Evolutionary conservation across 140 eudicot species (phyloP).

Genomic region (Eryngium alpinum): DNA sequence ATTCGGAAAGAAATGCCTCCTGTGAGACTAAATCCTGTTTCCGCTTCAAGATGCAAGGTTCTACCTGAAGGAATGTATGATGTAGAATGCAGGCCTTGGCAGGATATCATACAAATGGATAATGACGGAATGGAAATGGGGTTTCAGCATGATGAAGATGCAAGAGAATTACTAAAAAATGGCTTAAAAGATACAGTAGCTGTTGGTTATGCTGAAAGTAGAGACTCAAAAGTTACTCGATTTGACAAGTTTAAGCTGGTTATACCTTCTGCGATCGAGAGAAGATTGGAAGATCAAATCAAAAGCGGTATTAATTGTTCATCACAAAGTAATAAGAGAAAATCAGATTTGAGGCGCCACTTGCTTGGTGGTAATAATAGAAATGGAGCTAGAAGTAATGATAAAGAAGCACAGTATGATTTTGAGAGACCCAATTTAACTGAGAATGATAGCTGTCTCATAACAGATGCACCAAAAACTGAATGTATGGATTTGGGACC

Average conservation of each 20-base stretch:
- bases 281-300: neutral
- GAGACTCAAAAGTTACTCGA: neutral
- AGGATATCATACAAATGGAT: neutral
- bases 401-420: neutral
- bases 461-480: neutral
- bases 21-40: neutral
- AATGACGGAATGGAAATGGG: neutral
- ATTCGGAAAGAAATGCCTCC: neutral
- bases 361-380: neutral
- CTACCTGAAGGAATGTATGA: neutral
- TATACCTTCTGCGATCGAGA: neutral
- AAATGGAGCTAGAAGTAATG: neutral
- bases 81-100: neutral
- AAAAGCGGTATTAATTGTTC: neutral
- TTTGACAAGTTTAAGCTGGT: constrained; percentile 3
- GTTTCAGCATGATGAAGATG: neutral
- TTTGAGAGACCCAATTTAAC: neutral
- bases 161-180: neutral
- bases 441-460: neutral
- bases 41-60: neutral
- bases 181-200: neutral
- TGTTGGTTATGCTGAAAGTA: neutral
- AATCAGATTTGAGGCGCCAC: neutral
- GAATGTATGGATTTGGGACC: neutral
- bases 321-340: neutral